A percentile compares a stretch with the other conserved stretches of the same genome.
These are phyloP conservation scores for Apiospora aurea DNA, from an alignment of 2,329 filamentous ascomycete genomes.

Conservation along the genomic window DNA sequence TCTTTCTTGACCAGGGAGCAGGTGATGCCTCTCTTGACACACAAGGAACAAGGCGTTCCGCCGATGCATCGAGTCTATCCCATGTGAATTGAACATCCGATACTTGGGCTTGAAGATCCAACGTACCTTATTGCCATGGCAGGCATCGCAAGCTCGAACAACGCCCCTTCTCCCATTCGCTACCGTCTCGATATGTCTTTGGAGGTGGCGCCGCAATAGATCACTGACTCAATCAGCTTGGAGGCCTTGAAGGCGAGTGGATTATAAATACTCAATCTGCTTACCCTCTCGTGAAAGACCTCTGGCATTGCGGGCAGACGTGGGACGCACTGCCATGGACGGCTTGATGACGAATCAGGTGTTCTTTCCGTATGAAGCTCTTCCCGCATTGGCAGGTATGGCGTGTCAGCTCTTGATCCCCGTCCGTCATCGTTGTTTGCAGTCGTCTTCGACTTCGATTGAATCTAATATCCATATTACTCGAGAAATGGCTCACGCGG, in stretches of 20 bases:
- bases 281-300: slow-evolving; percentile 24
- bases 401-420: background rate
- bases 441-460: background rate
- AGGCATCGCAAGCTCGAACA: slow-evolving; percentile 19
- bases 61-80: slow-evolving; percentile 1
- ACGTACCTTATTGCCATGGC: slow-evolving; percentile 22
- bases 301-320: slow-evolving; percentile 17
- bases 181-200: background rate
- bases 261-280: background rate
- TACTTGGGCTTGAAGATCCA: no score
- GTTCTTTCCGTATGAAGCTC: slow-evolving; percentile 26
- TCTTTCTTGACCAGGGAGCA: slow-evolving; percentile 3
- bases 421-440: background rate
- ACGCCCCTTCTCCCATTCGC: background rate
- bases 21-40: background rate
- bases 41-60: background rate
- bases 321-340: slow-evolving; percentile 14
- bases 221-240: slow-evolving; percentile 17
- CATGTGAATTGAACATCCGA: background rate
- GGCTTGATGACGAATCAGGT: slow-evolving; percentile 26
- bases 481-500: rapidly evolving
- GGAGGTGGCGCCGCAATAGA: slow-evolving; percentile 20
- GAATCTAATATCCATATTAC: background rate
- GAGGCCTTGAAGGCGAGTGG: background rate
- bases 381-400: slow-evolving; percentile 24